Evolutionary conservation across 257 asterid genomes (phyloP).

Genomic region (Datura wrightii): DNA sequence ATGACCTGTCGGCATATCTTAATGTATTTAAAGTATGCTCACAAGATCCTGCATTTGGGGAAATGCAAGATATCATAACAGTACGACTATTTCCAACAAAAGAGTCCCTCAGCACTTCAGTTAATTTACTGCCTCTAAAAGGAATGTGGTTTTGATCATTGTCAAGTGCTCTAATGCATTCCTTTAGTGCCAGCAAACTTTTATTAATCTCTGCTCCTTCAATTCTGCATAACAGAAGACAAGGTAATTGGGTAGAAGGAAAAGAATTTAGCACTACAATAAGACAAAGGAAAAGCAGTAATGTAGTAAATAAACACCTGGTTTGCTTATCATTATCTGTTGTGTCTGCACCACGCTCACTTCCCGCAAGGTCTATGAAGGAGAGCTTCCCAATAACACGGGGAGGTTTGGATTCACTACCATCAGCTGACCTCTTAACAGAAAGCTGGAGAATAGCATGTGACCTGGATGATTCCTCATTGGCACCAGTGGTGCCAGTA

Average conservation of each 20-base stretch:
- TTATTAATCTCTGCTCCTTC: slow-evolving; percentile 99
- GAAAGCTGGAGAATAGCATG: slow-evolving; percentile 99
- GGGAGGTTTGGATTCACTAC: slow-evolving; percentile 89
- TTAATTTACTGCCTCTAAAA: slow-evolving; percentile 96
- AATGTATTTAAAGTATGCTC: slow-evolving; percentile 95
- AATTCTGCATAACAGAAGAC: slow-evolving; percentile 61
- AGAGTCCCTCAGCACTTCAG: slow-evolving; percentile 92
- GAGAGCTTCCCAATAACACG: slow-evolving; percentile 94
- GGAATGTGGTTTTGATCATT: slow-evolving; percentile 98
- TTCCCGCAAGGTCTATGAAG: slow-evolving; percentile 99
- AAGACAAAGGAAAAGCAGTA: neutral
- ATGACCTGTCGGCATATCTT: slow-evolving; percentile 96
- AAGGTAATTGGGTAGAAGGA: neutral
- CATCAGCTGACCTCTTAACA: slow-evolving; percentile 82
- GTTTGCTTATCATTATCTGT: slow-evolving; percentile 99
- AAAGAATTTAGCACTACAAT: neutral
- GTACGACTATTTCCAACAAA: slow-evolving; percentile 97
- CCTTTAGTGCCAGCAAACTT: slow-evolving; percentile 97
- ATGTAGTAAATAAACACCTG: slow-evolving; percentile 51
- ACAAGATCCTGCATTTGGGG: slow-evolving; percentile 93
- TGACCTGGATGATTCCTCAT: slow-evolving; percentile 98
- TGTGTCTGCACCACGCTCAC: slow-evolving; percentile 99
- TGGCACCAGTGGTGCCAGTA: slow-evolving; percentile 98
- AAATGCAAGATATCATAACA: slow-evolving; percentile 92
- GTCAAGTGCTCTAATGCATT: slow-evolving; percentile 98